These are phyloP conservation scores for Fraxinus xanthoxyloides DNA, from an alignment of 305 asterid species.

Conservation along the genomic window DNA sequence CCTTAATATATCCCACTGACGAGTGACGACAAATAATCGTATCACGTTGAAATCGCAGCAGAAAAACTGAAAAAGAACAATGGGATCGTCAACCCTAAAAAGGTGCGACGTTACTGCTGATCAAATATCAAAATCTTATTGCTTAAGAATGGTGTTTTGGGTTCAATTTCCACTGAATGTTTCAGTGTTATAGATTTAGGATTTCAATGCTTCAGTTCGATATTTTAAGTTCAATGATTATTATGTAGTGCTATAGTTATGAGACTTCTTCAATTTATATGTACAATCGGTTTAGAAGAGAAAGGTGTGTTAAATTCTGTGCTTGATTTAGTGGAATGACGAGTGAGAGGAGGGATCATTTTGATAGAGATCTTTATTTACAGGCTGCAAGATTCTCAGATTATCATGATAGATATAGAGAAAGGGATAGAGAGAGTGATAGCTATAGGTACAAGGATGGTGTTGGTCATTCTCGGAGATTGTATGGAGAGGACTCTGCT, in stretches of 20 bases:
- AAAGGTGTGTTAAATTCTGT: conserved; percentile 1
- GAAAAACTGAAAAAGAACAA: not conserved
- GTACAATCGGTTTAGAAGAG: conserved; percentile 11
- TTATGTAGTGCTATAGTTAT: conserved; percentile 4
- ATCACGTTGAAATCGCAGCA: no score
- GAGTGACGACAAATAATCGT: not conserved
- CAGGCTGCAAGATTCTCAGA: conserved; percentile 20
- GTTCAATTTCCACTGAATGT: conserved; percentile 6
- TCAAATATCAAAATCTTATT: not conserved
- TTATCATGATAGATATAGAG: conserved; percentile 14
- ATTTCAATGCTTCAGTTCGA: not conserved
- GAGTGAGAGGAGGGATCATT: conserved; percentile 26
- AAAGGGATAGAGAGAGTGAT: conserved; percentile 31
- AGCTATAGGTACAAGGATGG: conserved; percentile 16
- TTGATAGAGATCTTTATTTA: conserved; percentile 20
- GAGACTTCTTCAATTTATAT: conserved; percentile 12
- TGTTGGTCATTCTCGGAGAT: conserved; percentile 26
- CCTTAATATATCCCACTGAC: not conserved
- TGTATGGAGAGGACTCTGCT: conserved; percentile 29
- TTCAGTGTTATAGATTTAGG: conserved; percentile 13
- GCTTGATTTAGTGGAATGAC: conserved; percentile 30
- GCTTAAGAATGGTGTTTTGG: not conserved
- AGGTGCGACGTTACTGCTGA: conserved; percentile 23
- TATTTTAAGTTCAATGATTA: not conserved
- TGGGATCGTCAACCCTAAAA: conserved; percentile 3